Base-by-base conservation (phyloP, 805 yeast genomes). In the Lachancea quebecensis region DNA sequence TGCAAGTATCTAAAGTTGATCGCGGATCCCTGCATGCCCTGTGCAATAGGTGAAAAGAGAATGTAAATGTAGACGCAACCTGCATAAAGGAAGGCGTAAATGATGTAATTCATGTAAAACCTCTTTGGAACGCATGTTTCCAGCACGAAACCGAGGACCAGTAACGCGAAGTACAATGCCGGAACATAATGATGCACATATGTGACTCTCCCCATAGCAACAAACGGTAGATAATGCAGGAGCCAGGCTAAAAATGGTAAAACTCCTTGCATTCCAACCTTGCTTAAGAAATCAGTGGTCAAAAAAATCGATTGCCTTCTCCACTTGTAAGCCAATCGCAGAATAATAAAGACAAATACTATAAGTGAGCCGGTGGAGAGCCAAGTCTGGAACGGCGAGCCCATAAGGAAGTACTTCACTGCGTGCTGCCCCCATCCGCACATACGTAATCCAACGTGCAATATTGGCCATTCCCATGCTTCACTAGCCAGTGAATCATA, bases 171-270 rank as follows among this genome's bases (percentile, higher is more conserved):
- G 68, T 85, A 91, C 51, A 90, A 74, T 1, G 98, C 96, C 11
- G 99, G 99, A 54, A 89, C 78, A 66, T 91, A 91, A 65, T 91
- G 99, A 68, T 91, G 99, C 30, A 91, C 93, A 64, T 93, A 91
- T 2, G 95, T 89, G 46, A 93, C 97, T 72, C 99, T 85, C 10
- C 95, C 89, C 99, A 91, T 91, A 48, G 88, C 67, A 29, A 84
- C 78, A 67, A 91, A 91, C 30, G 99, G 98, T 58, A 85, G 60
- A 66, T 73, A 91, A 67, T 91, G 97, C 57, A 88, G 72, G 36
- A 80, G 73, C 97, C 97, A 91, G 10, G 96, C 95, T 35, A 86
- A 59, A 69, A 90, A 83, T 21, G 98, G 96, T 56, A 85, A 79
- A 30, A 85, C 58, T 44, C 95, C 96, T 34, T 85, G 85, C 67